Evolutionary conservation across 768 basidiomycete genomes (phyloP).

Genomic region (Tricholoma sp.): DNA sequence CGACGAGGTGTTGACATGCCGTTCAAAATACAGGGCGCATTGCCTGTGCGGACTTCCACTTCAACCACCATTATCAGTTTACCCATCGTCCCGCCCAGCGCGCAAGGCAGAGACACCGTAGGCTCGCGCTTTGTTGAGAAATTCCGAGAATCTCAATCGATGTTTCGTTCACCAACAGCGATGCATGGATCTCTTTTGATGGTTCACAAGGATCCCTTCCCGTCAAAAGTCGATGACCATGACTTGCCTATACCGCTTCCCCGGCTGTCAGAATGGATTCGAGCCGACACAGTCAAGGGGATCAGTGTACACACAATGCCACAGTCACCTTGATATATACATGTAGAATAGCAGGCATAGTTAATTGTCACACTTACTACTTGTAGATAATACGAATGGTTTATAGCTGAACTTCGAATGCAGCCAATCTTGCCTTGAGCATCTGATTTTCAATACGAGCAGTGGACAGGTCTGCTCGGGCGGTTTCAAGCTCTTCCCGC

Average conservation of each 20-base stretch:
- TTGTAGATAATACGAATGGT: not conserved
- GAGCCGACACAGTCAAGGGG: slow-evolving; percentile 33
- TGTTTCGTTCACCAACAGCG: slow-evolving; percentile 26
- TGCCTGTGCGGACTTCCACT: slow-evolving; percentile 14
- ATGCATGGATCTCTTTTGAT: slow-evolving; percentile 14
- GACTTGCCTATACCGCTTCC: slow-evolving; percentile 56
- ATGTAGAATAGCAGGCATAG: not conserved
- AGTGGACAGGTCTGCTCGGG: slow-evolving; percentile 37
- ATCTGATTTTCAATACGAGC: slow-evolving; percentile 50
- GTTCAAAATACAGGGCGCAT: slow-evolving; percentile 29
- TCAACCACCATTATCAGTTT: slow-evolving; percentile 14
- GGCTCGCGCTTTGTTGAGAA: slow-evolving; percentile 40
- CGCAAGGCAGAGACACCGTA: slow-evolving; percentile 18
- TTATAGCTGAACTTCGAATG: not conserved
- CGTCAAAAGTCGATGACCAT: slow-evolving; percentile 36
- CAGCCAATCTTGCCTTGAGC: slow-evolving; percentile 27
- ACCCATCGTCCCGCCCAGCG: slow-evolving; percentile 28
- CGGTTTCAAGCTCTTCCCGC: slow-evolving; percentile 41
- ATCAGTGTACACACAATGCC: slow-evolving; percentile 17
- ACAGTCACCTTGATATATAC: slow-evolving; percentile 13
- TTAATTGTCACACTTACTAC: not conserved
- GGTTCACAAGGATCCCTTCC: slow-evolving; percentile 33
- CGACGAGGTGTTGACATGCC: slow-evolving; percentile 58
- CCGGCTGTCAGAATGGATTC: slow-evolving; percentile 46
- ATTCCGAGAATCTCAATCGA: slow-evolving; percentile 29